Base-by-base conservation (phyloP, 1,139 yeast genomes). In the Blastobotrys elegans region DNA sequence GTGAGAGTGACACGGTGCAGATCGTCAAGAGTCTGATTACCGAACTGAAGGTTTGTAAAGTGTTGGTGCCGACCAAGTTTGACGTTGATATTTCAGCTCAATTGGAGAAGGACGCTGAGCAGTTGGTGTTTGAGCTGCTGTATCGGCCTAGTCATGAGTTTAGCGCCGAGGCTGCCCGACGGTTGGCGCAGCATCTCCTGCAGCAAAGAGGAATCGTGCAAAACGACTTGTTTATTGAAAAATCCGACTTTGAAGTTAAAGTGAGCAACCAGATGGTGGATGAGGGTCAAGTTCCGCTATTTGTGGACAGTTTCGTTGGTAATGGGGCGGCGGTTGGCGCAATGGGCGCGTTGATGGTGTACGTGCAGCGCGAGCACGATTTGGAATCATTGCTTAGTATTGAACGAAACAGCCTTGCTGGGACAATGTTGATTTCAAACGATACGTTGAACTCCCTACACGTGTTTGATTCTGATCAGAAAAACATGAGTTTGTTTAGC, bases 21-120 rank as follows among this genome's bases (percentile, higher is more conserved):
- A 10, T 22, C 2, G 26, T 21, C 7, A 30, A 27, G 17, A 29
- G n/a, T 8, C 8, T 40, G 7, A 10, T 29, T 18, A 6, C n/a
- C 24, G 43, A 40, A 16, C 13, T 30, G 4, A 29, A 22, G 13
- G 20, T 26, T 11, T 17, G 24, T 17, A 40, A 16, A 26, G 27
- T 40, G 11, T 3, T 40, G 18, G 35, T 40, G 4, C 27, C 43
- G 16, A 20, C 43, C 3, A 11, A 24, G 17, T 40, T 40, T 17
- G 36, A 30, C 18, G 8, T 13, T 3, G 29, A 31, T 11, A 10
- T 40, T 4, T 4, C 26, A 10, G 14, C 43, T 2, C 22, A 40
- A 17, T 8, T 40, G 10, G 43, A 40, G 8, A 30, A 40, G 29
- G 43, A 40, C 26, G 43, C 36, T 21, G 43, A 40, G 18, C 7